Evolutionary conservation across 2,329 filamentous ascomycete genomes (phyloP).

Genomic region (Onygenales sp.): DNA sequence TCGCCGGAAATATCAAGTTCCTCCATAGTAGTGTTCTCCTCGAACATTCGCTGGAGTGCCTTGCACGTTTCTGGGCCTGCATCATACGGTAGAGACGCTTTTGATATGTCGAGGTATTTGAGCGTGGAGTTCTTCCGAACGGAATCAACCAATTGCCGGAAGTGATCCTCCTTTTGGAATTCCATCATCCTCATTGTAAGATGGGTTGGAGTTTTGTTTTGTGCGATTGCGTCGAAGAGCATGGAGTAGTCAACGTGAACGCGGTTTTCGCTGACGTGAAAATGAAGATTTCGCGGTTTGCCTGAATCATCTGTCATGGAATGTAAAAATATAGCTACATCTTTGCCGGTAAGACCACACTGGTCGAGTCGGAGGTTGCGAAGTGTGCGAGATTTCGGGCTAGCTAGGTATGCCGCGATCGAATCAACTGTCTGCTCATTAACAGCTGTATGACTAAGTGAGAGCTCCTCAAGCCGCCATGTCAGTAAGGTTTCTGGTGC

Average conservation of each 20-base stretch:
- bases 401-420: conserved; percentile 54
- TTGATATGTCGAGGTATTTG: conserved; percentile 58
- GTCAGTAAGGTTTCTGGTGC: conserved; percentile 55
- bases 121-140: conserved; percentile 54
- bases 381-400: conserved; percentile 50
- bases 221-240: conserved; percentile 35
- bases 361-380: conserved; percentile 56
- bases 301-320: conserved; percentile 48
- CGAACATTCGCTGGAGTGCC: conserved; percentile 54
- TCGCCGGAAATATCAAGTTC: conserved; percentile 63
- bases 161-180: conserved; percentile 56
- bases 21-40: conserved; percentile 56
- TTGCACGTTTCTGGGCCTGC: conserved; percentile 58
- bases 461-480: conserved; percentile 58
- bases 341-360: conserved; percentile 54
- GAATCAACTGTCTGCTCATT: conserved; percentile 57
- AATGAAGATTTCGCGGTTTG: conserved; percentile 48
- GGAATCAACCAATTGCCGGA: conserved; percentile 53
- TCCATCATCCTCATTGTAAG: conserved; percentile 60
- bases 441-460: conserved; percentile 52
- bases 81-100: conserved; percentile 60
- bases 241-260: conserved; percentile 34
- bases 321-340: conserved; percentile 56
- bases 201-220: conserved; percentile 51
- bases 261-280: conserved; percentile 56